Conservation (phyloP, 257 asterid genomes). For the Orobanche coerulescens region DNA sequence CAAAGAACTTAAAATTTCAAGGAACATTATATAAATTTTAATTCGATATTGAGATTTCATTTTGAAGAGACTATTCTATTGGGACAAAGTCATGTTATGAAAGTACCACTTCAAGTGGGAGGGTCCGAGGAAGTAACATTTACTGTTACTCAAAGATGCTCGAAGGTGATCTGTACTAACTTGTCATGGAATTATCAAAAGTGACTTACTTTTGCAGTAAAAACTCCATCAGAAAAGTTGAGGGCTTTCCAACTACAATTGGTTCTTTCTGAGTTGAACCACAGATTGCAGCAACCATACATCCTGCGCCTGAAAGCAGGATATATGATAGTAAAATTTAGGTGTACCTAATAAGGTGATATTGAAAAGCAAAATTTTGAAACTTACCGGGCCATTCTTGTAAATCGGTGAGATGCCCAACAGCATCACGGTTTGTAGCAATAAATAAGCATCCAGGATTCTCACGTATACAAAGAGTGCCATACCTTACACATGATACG, state of each 20-base stretch:
- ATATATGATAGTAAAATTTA: neutral
- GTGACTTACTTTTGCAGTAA: slow-evolving; percentile 54
- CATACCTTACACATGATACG: slow-evolving; percentile 49
- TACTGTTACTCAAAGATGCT: neutral
- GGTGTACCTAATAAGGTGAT: neutral
- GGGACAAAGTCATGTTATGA: too few relatives aligned
- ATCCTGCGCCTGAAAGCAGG: slow-evolving; percentile 76
- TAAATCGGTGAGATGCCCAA: slow-evolving; percentile 71
- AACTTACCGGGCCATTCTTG: slow-evolving; percentile 88
- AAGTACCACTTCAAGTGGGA: too few relatives aligned
- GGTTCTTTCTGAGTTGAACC: slow-evolving; percentile 85
- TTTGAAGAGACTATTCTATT: too few relatives aligned
- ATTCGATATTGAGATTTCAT: too few relatives aligned
- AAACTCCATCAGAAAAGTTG: slow-evolving; percentile 87
- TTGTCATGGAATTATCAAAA: neutral
- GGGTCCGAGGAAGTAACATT: too few relatives aligned
- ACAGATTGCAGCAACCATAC: slow-evolving; percentile 91
- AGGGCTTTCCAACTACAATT: slow-evolving; percentile 84
- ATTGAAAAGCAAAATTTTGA: neutral
- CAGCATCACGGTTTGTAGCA: slow-evolving; percentile 85
- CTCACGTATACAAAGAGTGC: slow-evolving; percentile 88
- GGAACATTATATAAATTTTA: too few relatives aligned
- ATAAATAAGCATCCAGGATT: slow-evolving; percentile 93
- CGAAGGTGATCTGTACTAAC: neutral
- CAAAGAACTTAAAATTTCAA: too few relatives aligned